Conservation (phyloP, 164 flowering plant species). For the Magnolia changhungtana region DNA sequence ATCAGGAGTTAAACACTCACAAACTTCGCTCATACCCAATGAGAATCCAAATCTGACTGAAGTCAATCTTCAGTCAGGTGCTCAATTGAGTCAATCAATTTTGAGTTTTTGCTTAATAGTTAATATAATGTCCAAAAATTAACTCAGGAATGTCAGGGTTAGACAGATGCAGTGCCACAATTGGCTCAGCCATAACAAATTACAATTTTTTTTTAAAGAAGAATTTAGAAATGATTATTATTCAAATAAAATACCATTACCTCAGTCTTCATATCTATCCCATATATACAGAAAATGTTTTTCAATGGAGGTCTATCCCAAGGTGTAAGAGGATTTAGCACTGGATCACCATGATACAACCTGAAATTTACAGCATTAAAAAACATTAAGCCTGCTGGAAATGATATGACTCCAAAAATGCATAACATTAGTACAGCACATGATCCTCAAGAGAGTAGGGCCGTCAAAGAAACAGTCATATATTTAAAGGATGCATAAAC, state of each 20-base stretch:
- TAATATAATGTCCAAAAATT: too few relatives aligned
- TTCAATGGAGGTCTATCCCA: slow-evolving; percentile 99
- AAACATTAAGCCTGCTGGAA: slow-evolving; percentile 6
- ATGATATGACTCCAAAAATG: not conserved
- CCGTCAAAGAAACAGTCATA: too few relatives aligned
- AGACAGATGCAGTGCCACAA: too few relatives aligned
- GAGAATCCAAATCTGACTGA: not conserved
- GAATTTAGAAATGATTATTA: not conserved
- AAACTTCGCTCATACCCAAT: too few relatives aligned
- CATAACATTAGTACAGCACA: not conserved
- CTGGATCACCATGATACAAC: slow-evolving; percentile 90
- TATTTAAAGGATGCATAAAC: too few relatives aligned
- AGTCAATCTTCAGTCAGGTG: not conserved
- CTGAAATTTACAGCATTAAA: slow-evolving; percentile 44
- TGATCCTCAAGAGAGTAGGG: too few relatives aligned
- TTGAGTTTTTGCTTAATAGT: not conserved
- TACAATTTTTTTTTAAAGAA: not conserved
- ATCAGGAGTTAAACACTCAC: too few relatives aligned
- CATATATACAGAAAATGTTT: slow-evolving; percentile 93
- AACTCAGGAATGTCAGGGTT: too few relatives aligned
- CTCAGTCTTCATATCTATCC: slow-evolving; percentile 84
- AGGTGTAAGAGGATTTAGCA: slow-evolving; percentile 91
- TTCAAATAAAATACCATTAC: slow-evolving; percentile 31
- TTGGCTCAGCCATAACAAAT: too few relatives aligned
- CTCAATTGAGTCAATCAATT: not conserved